Conservation (phyloP, 305 asterid species). For the Plantago coronopus region DNA sequence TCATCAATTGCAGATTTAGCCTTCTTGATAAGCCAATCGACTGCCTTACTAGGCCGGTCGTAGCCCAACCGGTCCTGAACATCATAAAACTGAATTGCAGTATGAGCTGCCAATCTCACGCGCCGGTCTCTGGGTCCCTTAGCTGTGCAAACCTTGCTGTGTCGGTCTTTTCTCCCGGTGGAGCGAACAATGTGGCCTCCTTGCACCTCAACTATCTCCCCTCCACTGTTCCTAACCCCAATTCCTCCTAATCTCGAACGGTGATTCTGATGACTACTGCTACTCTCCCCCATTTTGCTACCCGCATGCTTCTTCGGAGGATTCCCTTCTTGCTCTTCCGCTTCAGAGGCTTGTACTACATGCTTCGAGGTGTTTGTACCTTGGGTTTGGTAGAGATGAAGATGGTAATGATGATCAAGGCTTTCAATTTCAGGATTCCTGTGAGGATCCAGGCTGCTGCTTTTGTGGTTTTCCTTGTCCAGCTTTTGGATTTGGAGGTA, state of each 20-base stretch:
- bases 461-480: constrained; percentile 61
- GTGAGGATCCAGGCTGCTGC: constrained; percentile 88
- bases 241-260: constrained; percentile 45
- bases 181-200: constrained; percentile 92
- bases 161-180: constrained; percentile 82
- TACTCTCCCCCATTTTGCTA: constrained; percentile 41
- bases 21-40: constrained; percentile 87
- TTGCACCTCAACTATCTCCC: constrained; percentile 83
- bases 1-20: constrained; percentile 85
- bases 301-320: constrained; percentile 59
- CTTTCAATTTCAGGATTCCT: constrained; percentile 35
- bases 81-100: constrained; percentile 92
- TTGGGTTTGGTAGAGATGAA: constrained; percentile 31
- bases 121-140: constrained; percentile 94
- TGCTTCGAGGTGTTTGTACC: constrained; percentile 23
- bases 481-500: constrained; percentile 36
- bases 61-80: constrained; percentile 93
- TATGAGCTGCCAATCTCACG: constrained; percentile 92
- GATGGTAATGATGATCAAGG: constrained; percentile 25
- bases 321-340: constrained; percentile 39
- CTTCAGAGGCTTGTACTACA: constrained; percentile 21
- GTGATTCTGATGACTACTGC: constrained; percentile 8
- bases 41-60: constrained; percentile 96
- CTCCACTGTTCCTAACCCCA: constrained; percentile 31
- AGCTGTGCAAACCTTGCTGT: constrained; percentile 90